A percentile compares a stretch with the other conserved stretches of the same genome.
Evolutionary conservation across 805 yeast genomes (phyloP).

Genomic region (Tetrapisispora iriomotensis): DNA sequence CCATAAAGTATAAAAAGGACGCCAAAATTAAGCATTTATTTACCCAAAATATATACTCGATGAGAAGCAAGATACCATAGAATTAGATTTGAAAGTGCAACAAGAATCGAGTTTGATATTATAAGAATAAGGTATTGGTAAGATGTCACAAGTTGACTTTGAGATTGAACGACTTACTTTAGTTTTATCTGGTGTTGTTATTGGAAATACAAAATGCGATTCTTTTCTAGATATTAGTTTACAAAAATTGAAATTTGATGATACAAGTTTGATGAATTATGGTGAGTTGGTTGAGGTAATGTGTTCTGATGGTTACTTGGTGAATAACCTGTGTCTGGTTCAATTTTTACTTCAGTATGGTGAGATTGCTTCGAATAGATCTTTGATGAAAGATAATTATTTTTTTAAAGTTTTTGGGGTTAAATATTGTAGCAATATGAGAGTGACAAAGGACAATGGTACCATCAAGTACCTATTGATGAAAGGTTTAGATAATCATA

Average conservation of each 20-base stretch:
- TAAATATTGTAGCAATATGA: constrained; percentile 7
- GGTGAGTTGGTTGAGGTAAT: neutral
- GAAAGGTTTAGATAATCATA: constrained; percentile 7
- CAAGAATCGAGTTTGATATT: neutral
- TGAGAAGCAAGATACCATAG: no score
- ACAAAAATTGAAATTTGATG: neutral
- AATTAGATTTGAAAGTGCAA: no score
- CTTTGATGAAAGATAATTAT: constrained; percentile 5
- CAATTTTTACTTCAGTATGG: constrained; percentile 1
- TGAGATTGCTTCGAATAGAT: neutral
- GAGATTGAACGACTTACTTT: neutral
- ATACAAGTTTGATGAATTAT: neutral
- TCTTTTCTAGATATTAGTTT: neutral
- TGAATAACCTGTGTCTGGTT: neutral
- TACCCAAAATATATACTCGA: no score
- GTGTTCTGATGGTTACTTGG: neutral
- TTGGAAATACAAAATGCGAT: neutral
- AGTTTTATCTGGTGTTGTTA: neutral
- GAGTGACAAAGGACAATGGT: constrained; percentile 5
- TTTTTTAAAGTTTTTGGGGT: constrained; percentile 4
- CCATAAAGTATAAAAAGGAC: neutral
- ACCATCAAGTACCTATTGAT: constrained; percentile 8
- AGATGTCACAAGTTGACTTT: constrained; percentile 1
- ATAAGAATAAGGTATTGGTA: neutral
- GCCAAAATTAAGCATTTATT: no score